Base-by-base conservation (phyloP, 2,329 filamentous ascomycete genomes). In the Sporothrix variecibatus region DNA sequence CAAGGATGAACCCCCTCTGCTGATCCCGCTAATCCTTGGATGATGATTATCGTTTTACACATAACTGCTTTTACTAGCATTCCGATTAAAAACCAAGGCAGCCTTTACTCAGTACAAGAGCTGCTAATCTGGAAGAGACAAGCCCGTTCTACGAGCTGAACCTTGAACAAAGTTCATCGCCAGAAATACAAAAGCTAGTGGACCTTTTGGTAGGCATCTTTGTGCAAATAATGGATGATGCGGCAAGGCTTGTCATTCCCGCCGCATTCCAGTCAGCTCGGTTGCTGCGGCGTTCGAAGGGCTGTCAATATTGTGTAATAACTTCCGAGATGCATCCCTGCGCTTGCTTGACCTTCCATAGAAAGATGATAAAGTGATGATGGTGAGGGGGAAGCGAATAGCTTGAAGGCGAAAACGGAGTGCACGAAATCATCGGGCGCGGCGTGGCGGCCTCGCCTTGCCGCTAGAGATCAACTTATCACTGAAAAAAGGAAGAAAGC, bases 21-120 rank as follows among this genome's bases (percentile, higher is more conserved):
- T 23, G 60, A 64, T 64, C 60, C 31, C 20, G 60, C 17, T 31
- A 64, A 64, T 64, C 60, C 31, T 64, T 26, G 31, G 60, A 20
- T 15, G 20, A 40, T 17, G 28, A 31, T 60, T 28, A 15, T 60
- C 56, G 28, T 4, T 28, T 28, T 34, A 34, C 34, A 34, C 34
- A 34, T 34, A 34, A 34, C 49, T 17, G 4, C 56, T 40, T 7
- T 11, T 23, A 9, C 46, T 51, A 12, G 60, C 60, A 40, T 64
- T 64, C 60, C 34, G 38, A 40, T 64, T 64, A n/a, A 31, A 40
- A 64, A 64, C 20, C 60, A 64, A 64, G 60, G 60, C 34, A 64
- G 34, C 8, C 34, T 34, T 8, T 34, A n/a, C n/a, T n/a, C n/a
- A n/a, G n/a, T n/a, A 34, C 31, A n/a, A 5, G 7, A 34, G 34